Evolutionary conservation across 1,284 basidiomycete genomes (phyloP).

Genomic region (Naganishia sp.): DNA sequence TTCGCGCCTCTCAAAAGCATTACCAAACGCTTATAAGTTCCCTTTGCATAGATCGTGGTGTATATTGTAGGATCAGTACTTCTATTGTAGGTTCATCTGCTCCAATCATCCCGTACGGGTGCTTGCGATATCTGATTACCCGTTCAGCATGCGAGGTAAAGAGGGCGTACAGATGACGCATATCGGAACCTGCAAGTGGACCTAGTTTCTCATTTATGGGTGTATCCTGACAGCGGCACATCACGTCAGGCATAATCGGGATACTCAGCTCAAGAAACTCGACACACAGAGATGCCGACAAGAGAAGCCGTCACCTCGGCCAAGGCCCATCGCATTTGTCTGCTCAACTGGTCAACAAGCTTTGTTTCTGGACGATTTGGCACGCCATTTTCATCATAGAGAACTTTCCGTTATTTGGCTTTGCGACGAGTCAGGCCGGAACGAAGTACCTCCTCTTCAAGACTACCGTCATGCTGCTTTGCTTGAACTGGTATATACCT

Average conservation of each 20-base stretch:
- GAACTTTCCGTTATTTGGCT: constrained; percentile 2
- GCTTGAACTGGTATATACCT: constrained; percentile 6
- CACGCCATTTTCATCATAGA: constrained; percentile 1
- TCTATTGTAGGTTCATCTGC: constrained; percentile 7
- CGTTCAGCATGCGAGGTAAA: too few relatives aligned
- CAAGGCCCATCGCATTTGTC: background rate
- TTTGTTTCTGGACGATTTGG: constrained; percentile 21
- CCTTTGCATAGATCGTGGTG: constrained; percentile 1
- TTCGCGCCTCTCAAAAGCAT: background rate
- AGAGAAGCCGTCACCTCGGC: background rate
- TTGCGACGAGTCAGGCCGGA: background rate
- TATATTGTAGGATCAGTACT: background rate
- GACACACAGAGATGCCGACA: background rate
- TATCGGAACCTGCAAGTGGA: constrained; percentile 3
- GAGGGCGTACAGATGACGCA: too few relatives aligned
- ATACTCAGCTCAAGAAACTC: background rate
- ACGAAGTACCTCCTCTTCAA: constrained; percentile 15
- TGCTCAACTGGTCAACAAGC: constrained; percentile 1
- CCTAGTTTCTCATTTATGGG: too few relatives aligned
- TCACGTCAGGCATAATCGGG: too few relatives aligned
- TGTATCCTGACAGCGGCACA: too few relatives aligned
- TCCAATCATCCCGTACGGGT: too few relatives aligned
- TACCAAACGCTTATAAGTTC: background rate
- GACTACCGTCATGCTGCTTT: constrained; percentile 20
- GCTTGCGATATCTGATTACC: too few relatives aligned